Conservation (phyloP, 2,329 filamentous ascomycete genomes). For the Cercospora zeina region DNA sequence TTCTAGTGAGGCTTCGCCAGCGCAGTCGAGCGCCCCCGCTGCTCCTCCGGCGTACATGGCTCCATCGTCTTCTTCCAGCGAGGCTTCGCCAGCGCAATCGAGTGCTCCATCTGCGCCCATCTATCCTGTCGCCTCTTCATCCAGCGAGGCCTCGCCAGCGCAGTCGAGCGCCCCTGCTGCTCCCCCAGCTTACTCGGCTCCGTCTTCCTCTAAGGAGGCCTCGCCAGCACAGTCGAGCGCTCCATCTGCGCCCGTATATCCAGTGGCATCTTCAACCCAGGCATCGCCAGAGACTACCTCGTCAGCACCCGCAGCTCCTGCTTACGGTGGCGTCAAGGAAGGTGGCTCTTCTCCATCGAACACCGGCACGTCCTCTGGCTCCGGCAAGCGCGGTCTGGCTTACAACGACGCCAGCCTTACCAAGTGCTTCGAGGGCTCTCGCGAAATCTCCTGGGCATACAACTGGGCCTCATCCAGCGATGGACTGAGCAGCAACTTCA, state of each 20-base stretch:
- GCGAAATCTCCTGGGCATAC: slow-evolving; percentile 62
- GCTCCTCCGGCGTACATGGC: background rate
- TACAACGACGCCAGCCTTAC: slow-evolving; percentile 63
- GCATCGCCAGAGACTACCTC: slow-evolving; percentile 14
- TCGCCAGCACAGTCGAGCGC: slow-evolving; percentile 14
- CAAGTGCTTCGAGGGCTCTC: slow-evolving; percentile 51
- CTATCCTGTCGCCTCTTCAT: slow-evolving; percentile 5
- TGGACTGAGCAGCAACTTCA: slow-evolving; percentile 47
- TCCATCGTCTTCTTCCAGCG: background rate
- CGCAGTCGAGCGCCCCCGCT: background rate
- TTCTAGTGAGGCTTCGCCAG: slow-evolving; percentile 10
- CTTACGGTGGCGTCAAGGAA: slow-evolving; percentile 8
- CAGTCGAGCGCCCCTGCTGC: slow-evolving; percentile 18
- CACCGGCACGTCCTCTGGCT: slow-evolving; percentile 31
- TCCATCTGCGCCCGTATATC: slow-evolving; percentile 6
- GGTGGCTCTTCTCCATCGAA: slow-evolving; percentile 22
- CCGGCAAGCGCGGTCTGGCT: slow-evolving; percentile 65
- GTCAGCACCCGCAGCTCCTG: slow-evolving; percentile 13
- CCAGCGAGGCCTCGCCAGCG: background rate
- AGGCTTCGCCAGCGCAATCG: slow-evolving; percentile 6
- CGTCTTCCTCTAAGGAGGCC: background rate
- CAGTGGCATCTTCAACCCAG: slow-evolving; percentile 8
- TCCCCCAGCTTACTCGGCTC: background rate
- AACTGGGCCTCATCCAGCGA: slow-evolving; percentile 63
- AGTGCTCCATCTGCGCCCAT: slow-evolving; percentile 14